Base-by-base conservation (phyloP, 352 stramenopile species). In the Phytophthora citrophthora region DNA sequence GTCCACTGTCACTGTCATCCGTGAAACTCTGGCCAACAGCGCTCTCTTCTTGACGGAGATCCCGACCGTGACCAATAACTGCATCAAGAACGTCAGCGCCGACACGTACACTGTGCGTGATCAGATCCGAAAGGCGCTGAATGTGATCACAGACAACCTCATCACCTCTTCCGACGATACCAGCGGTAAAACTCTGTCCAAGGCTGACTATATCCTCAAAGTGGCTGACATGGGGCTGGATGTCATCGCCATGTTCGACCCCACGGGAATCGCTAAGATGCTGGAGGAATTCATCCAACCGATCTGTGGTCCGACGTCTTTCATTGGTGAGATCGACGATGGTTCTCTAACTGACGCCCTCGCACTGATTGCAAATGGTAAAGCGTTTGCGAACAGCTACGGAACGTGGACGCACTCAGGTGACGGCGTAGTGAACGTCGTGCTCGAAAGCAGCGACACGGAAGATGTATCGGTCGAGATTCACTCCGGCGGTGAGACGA, bases 241-340 rank as follows among this genome's bases (percentile, higher is more conserved):
- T 27, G 66, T 76, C 10, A 76, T 89, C 34, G 66, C 79, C 5
- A 77, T 74, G 57, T 87, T 87, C 32, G 79, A 89, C 46, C 73
- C 79, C 0, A 87, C 71, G 3, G 79, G 79, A 2, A 69, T 89
- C 18, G 79, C 76, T 0, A 64, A 58, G 4, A 70, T 87, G 67
- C 60, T 74, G 0, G 70, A 77, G 27, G 66, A 82, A 54, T 89
- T 75, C 57, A 74, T 87, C 11, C 72, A 89, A 61, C 79, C 77
- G 8, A 75, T 89, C 45, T 87, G 79, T 44, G 77, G 75, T 2
- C 75, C 75, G 1, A 87, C 79, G 0, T 61, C 69, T 1, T 76
- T 84, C 48, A 54, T 84, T 8, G 75, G 77, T 9, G 67, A 86
- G 38, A 81, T 89, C 39, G 79, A 89, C 26, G 76, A 83, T 16